Evolutionary conservation across 345 rosid species (phyloP), one percentile per base, ranked within the genome.

Genomic region (Passiflora organensis): DNA sequence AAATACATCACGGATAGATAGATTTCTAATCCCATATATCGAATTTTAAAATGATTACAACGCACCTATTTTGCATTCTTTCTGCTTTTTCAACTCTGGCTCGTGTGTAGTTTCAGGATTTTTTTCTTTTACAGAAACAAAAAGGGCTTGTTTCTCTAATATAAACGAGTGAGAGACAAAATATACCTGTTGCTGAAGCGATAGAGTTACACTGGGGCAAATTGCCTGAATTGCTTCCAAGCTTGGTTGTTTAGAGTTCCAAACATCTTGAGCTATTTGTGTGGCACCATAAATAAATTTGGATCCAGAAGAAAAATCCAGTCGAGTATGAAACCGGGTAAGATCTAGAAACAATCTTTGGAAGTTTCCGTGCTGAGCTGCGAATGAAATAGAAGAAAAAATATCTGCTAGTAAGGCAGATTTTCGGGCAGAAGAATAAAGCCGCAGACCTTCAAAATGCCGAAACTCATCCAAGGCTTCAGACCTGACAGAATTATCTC

Each of bases 101-200:
- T n/a, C n/a, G n/a, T n/a, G n/a, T n/a, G n/a, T n/a, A n/a, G n/a
- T n/a, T n/a, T n/a, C n/a, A n/a, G n/a, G n/a, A n/a, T n/a, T n/a
- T n/a, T n/a, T 1, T 17, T 25, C 25, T 42, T 45, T 37, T 57
- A 11, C 51, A 6, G 55, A 20, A 41, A 32, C 34, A 32, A 48
- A 39, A 56, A n/a, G 51, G 13, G 17, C 17, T 0, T 12, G 37
- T 28, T 28, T 28, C n/a, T n/a, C n/a, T 3, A 28, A 28, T 3
- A 28, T 28, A 28, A 28, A 28, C 3, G 34, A 28, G 34, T 28
- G 52, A 15, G 41, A 48, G 32, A 41, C 50, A 53, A 17, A n/a
- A 45, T 76, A 89, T 76, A 89, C 96, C 95, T 89, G 99, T 64
- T 93, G 99, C 69, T 86, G 99, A 62, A 93, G 61, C 58, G 96